Evolutionary conservation across 169 alveolate species (phyloP).

Genomic region (Cryptosporidium ryanae): DNA sequence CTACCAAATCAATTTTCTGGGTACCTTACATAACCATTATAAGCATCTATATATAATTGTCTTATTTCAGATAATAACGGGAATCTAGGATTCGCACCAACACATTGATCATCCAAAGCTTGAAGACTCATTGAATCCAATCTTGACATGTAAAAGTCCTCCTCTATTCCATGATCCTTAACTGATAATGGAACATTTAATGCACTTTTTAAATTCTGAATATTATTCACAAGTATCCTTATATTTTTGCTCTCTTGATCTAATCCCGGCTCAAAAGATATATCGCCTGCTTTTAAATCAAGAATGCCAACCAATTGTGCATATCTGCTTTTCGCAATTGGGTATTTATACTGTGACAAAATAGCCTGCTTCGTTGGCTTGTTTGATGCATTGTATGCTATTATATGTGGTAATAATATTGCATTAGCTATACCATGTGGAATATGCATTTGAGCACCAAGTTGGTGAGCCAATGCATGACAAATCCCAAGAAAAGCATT

Average conservation of each 20-base stretch:
- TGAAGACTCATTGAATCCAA: conserved; percentile 60
- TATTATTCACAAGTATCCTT: conserved; percentile 40
- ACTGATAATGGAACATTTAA: conserved; percentile 63
- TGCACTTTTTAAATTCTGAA: conserved; percentile 55
- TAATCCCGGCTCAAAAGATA: conserved; percentile 3
- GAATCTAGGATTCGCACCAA: conserved; percentile 75
- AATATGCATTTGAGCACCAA: conserved; percentile 73
- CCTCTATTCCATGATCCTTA: conserved; percentile 65
- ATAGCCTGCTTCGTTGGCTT: conserved; percentile 63
- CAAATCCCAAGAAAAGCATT: conserved; percentile 76
- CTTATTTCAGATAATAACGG: conserved; percentile 71
- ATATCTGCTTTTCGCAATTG: conserved; percentile 63
- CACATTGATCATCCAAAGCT: conserved; percentile 76
- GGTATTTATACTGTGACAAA: conserved; percentile 57
- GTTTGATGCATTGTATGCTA: conserved; percentile 70
- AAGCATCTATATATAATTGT: conserved; percentile 66
- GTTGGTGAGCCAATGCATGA: conserved; percentile 75
- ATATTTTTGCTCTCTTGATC: conserved; percentile 64
- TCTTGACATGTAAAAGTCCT: conserved; percentile 64
- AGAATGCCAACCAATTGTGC: conserved; percentile 48
- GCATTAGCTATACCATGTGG: conserved; percentile 77
- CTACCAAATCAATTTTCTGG: conserved; percentile 22
- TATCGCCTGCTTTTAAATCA: conserved; percentile 9
- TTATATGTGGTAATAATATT: conserved; percentile 57
- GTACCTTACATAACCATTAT: conserved; percentile 39